phyloP scores from a whole-genome alignment of 2,329 filamentous ascomycete genomes.

The Trichothecium sympodiale region DNA sequence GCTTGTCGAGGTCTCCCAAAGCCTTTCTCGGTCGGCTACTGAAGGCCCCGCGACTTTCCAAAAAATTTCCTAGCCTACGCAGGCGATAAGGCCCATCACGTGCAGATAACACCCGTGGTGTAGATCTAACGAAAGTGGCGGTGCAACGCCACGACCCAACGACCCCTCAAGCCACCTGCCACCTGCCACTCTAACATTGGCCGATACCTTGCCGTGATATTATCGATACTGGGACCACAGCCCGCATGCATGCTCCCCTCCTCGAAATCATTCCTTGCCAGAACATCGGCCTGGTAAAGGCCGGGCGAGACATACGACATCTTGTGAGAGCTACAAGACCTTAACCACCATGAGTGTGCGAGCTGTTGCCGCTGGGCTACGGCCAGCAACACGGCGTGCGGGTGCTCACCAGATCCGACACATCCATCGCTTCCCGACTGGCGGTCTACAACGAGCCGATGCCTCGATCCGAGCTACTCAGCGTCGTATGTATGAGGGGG shows the following conservation, averaged over 20 bases:
- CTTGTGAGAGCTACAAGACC: not conserved
- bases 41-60: conserved; percentile 12
- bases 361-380: conserved; percentile 56
- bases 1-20: conserved; percentile 2
- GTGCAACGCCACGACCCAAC: too few relatives aligned
- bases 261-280: not conserved
- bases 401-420: conserved; percentile 46
- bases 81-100: conserved; percentile 19
- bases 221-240: too few relatives aligned
- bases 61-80: conserved; percentile 14
- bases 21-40: conserved; percentile 4
- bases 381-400: conserved; percentile 54
- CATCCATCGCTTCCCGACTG: conserved; percentile 55
- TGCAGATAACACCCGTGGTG: conserved; percentile 16
- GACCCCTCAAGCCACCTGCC: too few relatives aligned
- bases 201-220: too few relatives aligned
- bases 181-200: too few relatives aligned
- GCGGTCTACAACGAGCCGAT: conserved; percentile 58
- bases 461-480: conserved; percentile 48
- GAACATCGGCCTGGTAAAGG: conserved; percentile 4
- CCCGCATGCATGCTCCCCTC: too few relatives aligned
- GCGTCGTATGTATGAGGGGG: conserved; percentile 64
- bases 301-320: conserved; percentile 1
- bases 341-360: conserved; percentile 21
- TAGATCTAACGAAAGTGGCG: too few relatives aligned